Percentiles rank a stretch among this genome's conserved stretches.
phyloP scores from a whole-genome alignment of 768 basidiomycete species.

The Boletus bicolor region DNA sequence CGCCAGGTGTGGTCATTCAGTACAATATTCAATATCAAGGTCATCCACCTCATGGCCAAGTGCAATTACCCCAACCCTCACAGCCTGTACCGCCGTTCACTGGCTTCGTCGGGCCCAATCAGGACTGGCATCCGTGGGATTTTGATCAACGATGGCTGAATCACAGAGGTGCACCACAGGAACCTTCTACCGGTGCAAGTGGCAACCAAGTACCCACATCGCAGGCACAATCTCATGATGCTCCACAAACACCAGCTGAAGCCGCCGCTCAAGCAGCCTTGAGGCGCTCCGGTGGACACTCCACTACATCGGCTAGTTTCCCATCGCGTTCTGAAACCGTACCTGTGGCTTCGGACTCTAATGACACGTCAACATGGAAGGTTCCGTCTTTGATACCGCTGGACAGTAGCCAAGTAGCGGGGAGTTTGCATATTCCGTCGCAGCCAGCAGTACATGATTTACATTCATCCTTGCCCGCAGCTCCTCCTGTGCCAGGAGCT shows the following conservation, averaged over 20 bases:
- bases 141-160: constrained; percentile 34
- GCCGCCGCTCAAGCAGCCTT: constrained; percentile 71
- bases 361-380: constrained; percentile 18
- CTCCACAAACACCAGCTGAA: constrained; percentile 36
- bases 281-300: constrained; percentile 39
- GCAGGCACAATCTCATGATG: constrained; percentile 8
- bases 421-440: neutral
- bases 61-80: constrained; percentile 25
- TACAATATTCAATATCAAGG: constrained; percentile 62
- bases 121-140: constrained; percentile 66
- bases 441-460: constrained; percentile 2
- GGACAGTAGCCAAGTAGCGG: constrained; percentile 8
- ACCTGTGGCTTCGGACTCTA: constrained; percentile 3
- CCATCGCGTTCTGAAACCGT: constrained; percentile 7
- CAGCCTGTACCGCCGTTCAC: constrained; percentile 51
- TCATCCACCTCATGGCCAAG: constrained; percentile 35
- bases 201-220: constrained; percentile 2
- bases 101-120: constrained; percentile 64
- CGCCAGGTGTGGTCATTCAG: constrained; percentile 54
- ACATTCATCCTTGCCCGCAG: constrained; percentile 8
- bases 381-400: constrained; percentile 27
- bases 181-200: constrained; percentile 4
- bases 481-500: neutral
- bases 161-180: constrained; percentile 11
- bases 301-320: constrained; percentile 9